Conservation (phyloP, 805 yeast genomes). For the Saccharomycopsis fibuligera region DNA sequence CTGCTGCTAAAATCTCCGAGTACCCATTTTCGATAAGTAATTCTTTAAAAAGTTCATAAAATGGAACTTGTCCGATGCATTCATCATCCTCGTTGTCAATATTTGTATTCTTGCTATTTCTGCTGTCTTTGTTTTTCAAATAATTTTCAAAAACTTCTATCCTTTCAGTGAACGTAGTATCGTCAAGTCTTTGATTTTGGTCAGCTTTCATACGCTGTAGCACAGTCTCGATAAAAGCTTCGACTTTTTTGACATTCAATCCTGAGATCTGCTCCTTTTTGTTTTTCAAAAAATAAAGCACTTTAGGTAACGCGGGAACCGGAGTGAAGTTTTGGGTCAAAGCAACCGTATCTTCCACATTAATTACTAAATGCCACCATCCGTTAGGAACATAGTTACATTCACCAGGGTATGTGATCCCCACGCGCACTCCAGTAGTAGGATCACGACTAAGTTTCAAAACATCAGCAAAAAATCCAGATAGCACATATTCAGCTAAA, state of each 20-base stretch:
- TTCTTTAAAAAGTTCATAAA: slow-evolving; percentile 54
- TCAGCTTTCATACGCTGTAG: not conserved
- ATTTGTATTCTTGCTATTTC: not conserved
- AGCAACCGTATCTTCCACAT: slow-evolving; percentile 75
- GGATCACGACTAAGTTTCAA: slow-evolving; percentile 34
- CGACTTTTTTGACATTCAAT: slow-evolving; percentile 54
- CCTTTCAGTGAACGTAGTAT: not conserved
- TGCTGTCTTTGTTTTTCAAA: not conserved
- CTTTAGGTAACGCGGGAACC: slow-evolving; percentile 49
- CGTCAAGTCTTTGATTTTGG: not conserved
- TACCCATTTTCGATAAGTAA: slow-evolving; percentile 38
- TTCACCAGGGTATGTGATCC: slow-evolving; percentile 75
- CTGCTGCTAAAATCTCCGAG: slow-evolving; percentile 31
- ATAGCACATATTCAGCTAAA: slow-evolving; percentile 82
- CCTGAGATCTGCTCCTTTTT: slow-evolving; percentile 75
- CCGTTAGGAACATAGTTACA: slow-evolving; percentile 89
- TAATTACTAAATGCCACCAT: slow-evolving; percentile 97
- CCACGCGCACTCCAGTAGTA: slow-evolving; percentile 44
- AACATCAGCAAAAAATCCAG: slow-evolving; percentile 74
- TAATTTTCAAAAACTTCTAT: not conserved
- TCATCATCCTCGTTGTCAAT: slow-evolving; percentile 11
- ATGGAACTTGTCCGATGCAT: slow-evolving; percentile 38
- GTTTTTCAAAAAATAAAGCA: slow-evolving; percentile 58
- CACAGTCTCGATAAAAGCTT: slow-evolving; percentile 16
- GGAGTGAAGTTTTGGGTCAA: slow-evolving; percentile 89